Percentiles rank a stretch among this genome's conserved stretches.
Conservation (phyloP, 768 basidiomycete species). For the Mycena haematopus region DNA sequence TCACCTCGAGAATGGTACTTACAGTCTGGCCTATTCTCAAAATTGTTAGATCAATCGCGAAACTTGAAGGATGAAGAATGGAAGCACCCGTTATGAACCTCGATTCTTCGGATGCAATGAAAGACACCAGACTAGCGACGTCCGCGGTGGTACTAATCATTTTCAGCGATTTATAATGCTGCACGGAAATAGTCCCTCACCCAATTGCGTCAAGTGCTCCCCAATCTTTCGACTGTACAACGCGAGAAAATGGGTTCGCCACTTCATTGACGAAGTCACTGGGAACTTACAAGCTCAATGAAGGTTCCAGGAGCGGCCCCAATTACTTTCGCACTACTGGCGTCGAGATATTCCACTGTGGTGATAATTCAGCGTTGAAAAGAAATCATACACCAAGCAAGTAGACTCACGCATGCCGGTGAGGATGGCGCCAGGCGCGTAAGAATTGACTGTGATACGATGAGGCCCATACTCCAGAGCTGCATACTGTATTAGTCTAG, state of each 20-base stretch:
- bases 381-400: background rate
- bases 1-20: background rate
- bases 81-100: constrained; percentile 31
- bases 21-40: constrained; percentile 7
- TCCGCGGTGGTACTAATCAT: constrained; percentile 8
- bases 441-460: constrained; percentile 18
- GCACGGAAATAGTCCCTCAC: background rate
- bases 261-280: background rate
- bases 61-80: background rate
- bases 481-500: background rate
- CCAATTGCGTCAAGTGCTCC: background rate
- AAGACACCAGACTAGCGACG: constrained; percentile 37
- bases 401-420: constrained; percentile 13
- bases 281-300: background rate
- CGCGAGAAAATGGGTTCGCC: background rate
- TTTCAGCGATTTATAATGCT: background rate
- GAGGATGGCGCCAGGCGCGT: constrained; percentile 20
- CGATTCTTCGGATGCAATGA: constrained; percentile 39
- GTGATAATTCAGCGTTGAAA: background rate
- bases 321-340: background rate
- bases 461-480: constrained; percentile 16
- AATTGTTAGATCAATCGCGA: background rate
- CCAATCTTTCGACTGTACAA: background rate
- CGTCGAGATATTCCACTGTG: background rate
- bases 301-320: background rate